Evolutionary conservation across 2,329 filamentous ascomycete species (phyloP), one percentile per base, ranked within the genome.

Genomic region (Monilinia vaccinii-corymbosi): DNA sequence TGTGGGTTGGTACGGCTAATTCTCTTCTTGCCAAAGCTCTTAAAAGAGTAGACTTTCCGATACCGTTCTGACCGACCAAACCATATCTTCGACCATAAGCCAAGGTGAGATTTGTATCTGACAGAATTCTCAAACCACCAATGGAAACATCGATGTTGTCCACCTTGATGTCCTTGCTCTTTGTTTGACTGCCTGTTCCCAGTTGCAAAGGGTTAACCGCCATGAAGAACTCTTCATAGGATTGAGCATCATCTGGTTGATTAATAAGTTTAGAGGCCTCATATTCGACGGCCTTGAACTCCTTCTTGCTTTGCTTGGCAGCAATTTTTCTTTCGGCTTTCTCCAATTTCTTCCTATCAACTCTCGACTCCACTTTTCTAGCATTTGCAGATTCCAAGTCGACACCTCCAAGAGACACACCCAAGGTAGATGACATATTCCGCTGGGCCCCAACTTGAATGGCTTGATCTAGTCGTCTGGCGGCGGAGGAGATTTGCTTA

Each of bases 151-250:
- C 94, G 71, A 96, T 91, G 69, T 89, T 91, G 75, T 99, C 94
- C 67, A 99, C 79, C 78, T 97, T 99, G 80, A 99, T 92, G 73
- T 99, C 94, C 80, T 99, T 99, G 75, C 92, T 96, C 85, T 97
- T 99, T 67, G 84, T 83, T 21, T 62, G 86, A 81, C 62, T 86
- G 75, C 82, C 74, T 25, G 80, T 77, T 58, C 91, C 93, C 62
- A 97, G 71, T 73, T 97, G 93, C 64, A 99, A 82, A 63, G 94
- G 94, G 75, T 99, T 99, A 78, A 99, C 94, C 58, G 91, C 88
- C 94, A 99, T 97, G 82, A 96, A 99, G 77, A 99, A 97, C 73
- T 99, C 94, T 76, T 99, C 94, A 73, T 99, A 99, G 45, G 91
- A 95, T 79, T 96, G 87, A 14, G 92, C 79, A 69, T 87, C 83